These are phyloP conservation scores for Carallia pectinifolia DNA, from an alignment of 345 rosid species.

Conservation along the genomic window DNA sequence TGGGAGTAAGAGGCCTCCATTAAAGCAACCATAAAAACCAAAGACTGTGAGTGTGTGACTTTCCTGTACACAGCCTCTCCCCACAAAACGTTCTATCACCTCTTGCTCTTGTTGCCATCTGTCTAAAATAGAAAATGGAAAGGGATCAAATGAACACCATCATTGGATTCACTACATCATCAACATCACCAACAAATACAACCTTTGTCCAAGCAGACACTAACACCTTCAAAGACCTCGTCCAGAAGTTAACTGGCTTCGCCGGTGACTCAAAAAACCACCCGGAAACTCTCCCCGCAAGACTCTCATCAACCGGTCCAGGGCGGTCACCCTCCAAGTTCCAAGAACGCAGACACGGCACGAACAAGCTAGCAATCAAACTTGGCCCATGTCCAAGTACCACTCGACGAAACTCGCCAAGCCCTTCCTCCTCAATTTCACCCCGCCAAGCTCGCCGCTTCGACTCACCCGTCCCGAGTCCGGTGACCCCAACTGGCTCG, in stretches of 20 bases:
- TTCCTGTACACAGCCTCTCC: neutral
- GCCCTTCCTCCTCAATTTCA: neutral
- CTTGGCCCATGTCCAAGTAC: slow-evolving; percentile 19
- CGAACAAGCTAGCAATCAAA: slow-evolving; percentile 44
- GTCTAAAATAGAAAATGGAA: slow-evolving; percentile 15
- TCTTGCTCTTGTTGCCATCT: neutral
- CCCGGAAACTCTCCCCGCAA: slow-evolving; percentile 25
- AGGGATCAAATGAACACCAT: slow-evolving; percentile 7
- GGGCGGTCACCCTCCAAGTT: slow-evolving; percentile 48
- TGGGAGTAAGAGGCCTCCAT: no score
- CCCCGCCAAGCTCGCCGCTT: slow-evolving; percentile 1
- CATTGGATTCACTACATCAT: neutral
- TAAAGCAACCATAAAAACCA: no score
- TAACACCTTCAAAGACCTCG: slow-evolving; percentile 42
- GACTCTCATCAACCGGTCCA: slow-evolving; percentile 22
- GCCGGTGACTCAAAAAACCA: slow-evolving; percentile 19
- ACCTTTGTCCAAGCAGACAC: slow-evolving; percentile 52
- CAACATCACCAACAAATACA: slow-evolving; percentile 23
- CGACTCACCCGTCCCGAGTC: slow-evolving; percentile 35
- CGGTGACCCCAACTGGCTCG: slow-evolving; percentile 39
- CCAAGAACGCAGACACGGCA: slow-evolving; percentile 45
- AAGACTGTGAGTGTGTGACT: no score
- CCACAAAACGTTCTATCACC: neutral
- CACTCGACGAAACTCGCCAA: slow-evolving; percentile 9
- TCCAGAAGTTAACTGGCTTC: slow-evolving; percentile 48